Evolutionary conservation across 306 rosid genomes (phyloP), one percentile per base, ranked within the genome.

Genomic region (Malus asiatica): DNA sequence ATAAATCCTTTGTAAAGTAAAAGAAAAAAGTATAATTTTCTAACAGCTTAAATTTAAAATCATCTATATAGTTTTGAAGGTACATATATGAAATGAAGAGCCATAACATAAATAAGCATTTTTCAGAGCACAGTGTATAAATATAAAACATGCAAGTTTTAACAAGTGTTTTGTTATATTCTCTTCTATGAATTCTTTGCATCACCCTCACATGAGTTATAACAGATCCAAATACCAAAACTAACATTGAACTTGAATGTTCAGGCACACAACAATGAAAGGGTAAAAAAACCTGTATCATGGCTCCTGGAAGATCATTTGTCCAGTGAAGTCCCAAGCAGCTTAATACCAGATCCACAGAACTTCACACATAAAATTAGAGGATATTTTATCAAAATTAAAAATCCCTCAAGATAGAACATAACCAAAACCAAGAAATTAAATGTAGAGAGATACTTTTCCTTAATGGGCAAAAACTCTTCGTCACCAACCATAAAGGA

Each of bases 301-400:
- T 92, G 77, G 98, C 97, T 84, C 97, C 98, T 4, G 98, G 98
- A 71, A 94, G 93, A 87, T 94, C 98, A 82, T 94, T 94, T 78
- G 95, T 94, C 98, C 98, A 94, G 75, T 94, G 98, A 38, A 94
- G 93, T 53, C 97, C 96, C 90, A 94, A 84, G 88, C 97, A 94
- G 76, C 98, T 92, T 58, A 94, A 77, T 77, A 94, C 80, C 89
- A 94, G 85, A 86, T 94, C 97, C 78, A 94, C 79, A 71, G 97
- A 90, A 84, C 98, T 94, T 84, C 82, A 87, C 55, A 78, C 18
- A 45, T 77, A 82, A 18, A 57, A 27, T 82, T 48, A 80, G 63
- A 80, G 65, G 58, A 46, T 27, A 16, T 38, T 33, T 73, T 30
- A 66, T 66, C 32, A 70, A 74, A 38, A 64, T 23, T 53, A 18